Percentiles rank a stretch among this genome's conserved stretches.
These are phyloP conservation scores for Aureobasidium namibiae DNA, from an alignment of 2,329 filamentous ascomycete species.

Conservation along the genomic window DNA sequence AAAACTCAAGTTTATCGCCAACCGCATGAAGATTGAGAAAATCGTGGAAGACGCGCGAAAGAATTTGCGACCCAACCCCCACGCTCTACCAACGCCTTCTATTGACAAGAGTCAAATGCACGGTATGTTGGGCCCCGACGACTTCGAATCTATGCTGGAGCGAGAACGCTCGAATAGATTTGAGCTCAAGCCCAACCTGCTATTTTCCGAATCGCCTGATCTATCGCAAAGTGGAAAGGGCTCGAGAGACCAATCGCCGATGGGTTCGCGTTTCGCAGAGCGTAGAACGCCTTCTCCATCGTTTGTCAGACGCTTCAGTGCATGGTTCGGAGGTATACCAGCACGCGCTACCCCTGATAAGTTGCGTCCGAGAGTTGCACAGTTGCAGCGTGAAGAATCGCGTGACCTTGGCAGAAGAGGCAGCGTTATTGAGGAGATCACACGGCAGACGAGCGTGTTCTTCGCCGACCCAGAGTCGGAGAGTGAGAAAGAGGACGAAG, in stretches of 20 bases:
- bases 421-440: slow-evolving; percentile 36
- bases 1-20: slow-evolving; percentile 83
- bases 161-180: slow-evolving; percentile 25
- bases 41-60: slow-evolving; percentile 50
- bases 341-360: slow-evolving; percentile 19
- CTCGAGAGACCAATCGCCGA: not conserved
- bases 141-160: slow-evolving; percentile 34
- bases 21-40: slow-evolving; percentile 76
- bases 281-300: slow-evolving; percentile 20
- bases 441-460: slow-evolving; percentile 39
- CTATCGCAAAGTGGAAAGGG: not conserved
- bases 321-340: slow-evolving; percentile 21
- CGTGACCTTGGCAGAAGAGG: slow-evolving; percentile 16
- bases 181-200: slow-evolving; percentile 20
- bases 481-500: slow-evolving; percentile 20
- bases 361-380: slow-evolving; percentile 13
- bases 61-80: slow-evolving; percentile 27
- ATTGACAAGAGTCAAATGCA: slow-evolving; percentile 17
- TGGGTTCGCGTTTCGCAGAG: not conserved
- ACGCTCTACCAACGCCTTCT: slow-evolving; percentile 24
- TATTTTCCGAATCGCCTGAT: slow-evolving; percentile 17
- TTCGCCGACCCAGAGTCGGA: slow-evolving; percentile 33
- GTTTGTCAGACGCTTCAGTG: slow-evolving; percentile 24
- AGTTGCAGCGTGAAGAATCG: slow-evolving; percentile 10
- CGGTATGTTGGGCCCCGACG: slow-evolving; percentile 38